phyloP scores from a whole-genome alignment of 2,329 filamentous ascomycete species.

The Ophiostoma novo-ulmi region DNA sequence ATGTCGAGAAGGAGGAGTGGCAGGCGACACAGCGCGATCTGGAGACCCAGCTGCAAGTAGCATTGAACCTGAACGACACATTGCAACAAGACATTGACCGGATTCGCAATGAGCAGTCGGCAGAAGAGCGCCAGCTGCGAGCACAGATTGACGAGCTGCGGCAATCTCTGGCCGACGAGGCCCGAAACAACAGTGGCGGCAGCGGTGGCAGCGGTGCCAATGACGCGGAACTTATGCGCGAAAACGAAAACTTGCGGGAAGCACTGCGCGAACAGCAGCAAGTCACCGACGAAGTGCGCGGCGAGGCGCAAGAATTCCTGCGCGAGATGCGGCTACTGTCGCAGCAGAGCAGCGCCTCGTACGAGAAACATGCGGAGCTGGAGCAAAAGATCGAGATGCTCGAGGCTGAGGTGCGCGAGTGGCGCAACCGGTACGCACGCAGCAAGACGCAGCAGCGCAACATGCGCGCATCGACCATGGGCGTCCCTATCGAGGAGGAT shows the following conservation, averaged over 20 bases:
- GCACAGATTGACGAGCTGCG: constrained; percentile 56
- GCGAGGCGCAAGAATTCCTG: constrained; percentile 76
- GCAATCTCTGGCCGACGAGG: constrained; percentile 32
- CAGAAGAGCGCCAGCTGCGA: constrained; percentile 57
- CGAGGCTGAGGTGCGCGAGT: constrained; percentile 78
- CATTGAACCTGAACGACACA: constrained; percentile 71
- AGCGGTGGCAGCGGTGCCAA: constrained; percentile 33
- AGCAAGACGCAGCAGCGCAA: constrained; percentile 81
- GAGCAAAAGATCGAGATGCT: constrained; percentile 68
- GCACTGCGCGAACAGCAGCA: constrained; percentile 69
- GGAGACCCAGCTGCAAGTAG: constrained; percentile 68
- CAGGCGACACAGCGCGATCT: constrained; percentile 59
- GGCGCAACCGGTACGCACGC: constrained; percentile 84
- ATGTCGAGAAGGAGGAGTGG: constrained; percentile 66
- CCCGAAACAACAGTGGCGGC: constrained; percentile 20
- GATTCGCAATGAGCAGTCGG: constrained; percentile 62
- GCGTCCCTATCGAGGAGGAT: constrained; percentile 63
- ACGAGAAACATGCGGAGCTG: constrained; percentile 77
- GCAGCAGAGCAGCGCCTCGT: constrained; percentile 68
- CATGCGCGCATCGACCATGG: constrained; percentile 74
- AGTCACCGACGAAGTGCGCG: constrained; percentile 79
- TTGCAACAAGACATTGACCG: constrained; percentile 74
- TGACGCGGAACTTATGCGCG: constrained; percentile 55
- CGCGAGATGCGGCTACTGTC: constrained; percentile 86
- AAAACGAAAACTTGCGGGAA: constrained; percentile 63